Evolutionary conservation across 768 basidiomycete genomes (phyloP).

Genomic region (Lactifluus volemus): DNA sequence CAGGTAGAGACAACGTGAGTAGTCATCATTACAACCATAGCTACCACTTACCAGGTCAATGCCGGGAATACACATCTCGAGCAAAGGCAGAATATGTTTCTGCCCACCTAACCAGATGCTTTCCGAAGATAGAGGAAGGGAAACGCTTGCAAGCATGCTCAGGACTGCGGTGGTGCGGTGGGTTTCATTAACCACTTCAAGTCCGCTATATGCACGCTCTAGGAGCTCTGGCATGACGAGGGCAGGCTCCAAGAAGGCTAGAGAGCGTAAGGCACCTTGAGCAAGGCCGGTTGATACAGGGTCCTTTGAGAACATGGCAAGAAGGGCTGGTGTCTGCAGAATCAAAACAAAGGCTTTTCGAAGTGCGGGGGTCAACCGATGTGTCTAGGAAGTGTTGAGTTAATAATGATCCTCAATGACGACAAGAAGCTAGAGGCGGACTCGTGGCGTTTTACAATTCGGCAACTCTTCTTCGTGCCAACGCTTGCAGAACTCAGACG

Average conservation of each 20-base stretch:
- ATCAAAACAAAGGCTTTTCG: slow-evolving; percentile 73
- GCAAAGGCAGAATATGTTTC: slow-evolving; percentile 77
- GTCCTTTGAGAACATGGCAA: slow-evolving; percentile 90
- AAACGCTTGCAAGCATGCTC: slow-evolving; percentile 70
- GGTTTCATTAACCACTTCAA: slow-evolving; percentile 94
- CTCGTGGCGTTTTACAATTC: slow-evolving; percentile 70
- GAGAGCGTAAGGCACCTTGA: slow-evolving; percentile 65
- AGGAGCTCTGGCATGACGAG: slow-evolving; percentile 87
- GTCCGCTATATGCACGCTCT: slow-evolving; percentile 81
- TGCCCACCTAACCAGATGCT: slow-evolving; percentile 78
- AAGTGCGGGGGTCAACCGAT: slow-evolving; percentile 72
- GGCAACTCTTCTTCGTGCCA: slow-evolving; percentile 69
- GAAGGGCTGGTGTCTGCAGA: slow-evolving; percentile 77
- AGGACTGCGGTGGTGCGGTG: slow-evolving; percentile 89
- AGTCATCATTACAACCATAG: background rate
- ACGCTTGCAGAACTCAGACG: slow-evolving; percentile 71
- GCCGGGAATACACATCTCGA: slow-evolving; percentile 85
- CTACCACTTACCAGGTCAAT: slow-evolving; percentile 65
- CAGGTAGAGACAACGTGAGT: background rate
- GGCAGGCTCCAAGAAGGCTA: slow-evolving; percentile 74
- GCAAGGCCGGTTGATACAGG: slow-evolving; percentile 71
- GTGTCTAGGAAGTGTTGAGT: slow-evolving; percentile 35
- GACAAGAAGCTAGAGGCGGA: slow-evolving; percentile 27
- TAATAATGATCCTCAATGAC: background rate
- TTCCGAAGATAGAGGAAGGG: slow-evolving; percentile 70